Base-by-base conservation (phyloP, 2,329 filamentous ascomycete species). In the Leptographium procerum region DNA sequence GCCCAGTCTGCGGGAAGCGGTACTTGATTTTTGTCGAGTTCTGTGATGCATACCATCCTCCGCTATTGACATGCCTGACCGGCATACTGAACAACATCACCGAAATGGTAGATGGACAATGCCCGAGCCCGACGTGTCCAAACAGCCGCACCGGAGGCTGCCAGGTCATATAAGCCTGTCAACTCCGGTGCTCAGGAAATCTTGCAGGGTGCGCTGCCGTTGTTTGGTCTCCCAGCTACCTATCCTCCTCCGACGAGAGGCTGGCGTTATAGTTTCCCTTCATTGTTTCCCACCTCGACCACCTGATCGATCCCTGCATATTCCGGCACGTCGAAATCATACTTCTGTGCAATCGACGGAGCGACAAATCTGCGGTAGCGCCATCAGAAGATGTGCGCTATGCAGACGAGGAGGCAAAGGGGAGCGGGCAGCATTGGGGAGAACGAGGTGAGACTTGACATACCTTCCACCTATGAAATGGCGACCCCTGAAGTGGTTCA, bases 381-480 rank as follows among this genome's bases (percentile, higher is more conserved):
- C 14, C 22, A 36, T 52, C 22, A 56, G 57, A 45, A 33, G 33
- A 28, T 24, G 22, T 34, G 29, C 14, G 31, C 36, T 1, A n/a
- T 24, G 14, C 19, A 33, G n/a, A 22, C n/a, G 22, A 24, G 3
- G 9, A 57, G 33, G 22, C 2, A 40, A 19, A 8, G 4, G 36
- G 13, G 14, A 28, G 28, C 11, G 13, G 10, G 26, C 33, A 16
- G 26, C 28, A 22, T 31, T 19, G 36, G 13, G 52, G 7, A 52
- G 26, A 29, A 28, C 28, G 4, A 56, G 59, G 47, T 55, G 60
- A 65, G 67, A 72, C 4, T 22, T 33, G 14, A 3, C 78, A 67
- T 74, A 87, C 81, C 89, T 78, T 57, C 94, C 94, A 9, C 94
- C 94, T 58, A 99, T 72, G 68, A 97, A 99, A 75, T 99, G 94